Base-by-base conservation (phyloP, 768 basidiomycete genomes). In the Boletus pseudopeckii region DNA sequence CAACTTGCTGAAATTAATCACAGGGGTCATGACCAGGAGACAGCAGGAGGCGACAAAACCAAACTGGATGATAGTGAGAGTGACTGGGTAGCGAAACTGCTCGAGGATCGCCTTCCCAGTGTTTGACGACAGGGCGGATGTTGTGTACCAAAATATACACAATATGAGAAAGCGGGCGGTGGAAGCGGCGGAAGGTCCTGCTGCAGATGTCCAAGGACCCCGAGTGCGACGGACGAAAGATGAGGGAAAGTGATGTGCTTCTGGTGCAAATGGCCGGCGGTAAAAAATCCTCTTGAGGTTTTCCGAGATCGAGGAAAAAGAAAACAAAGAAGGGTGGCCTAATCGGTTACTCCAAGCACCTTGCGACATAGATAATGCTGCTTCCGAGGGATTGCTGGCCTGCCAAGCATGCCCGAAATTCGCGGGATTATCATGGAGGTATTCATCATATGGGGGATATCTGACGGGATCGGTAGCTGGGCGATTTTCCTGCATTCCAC, bases 1-100 rank as follows among this genome's bases (percentile, higher is more conserved):
- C 38, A 96, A 63, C 61, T 73, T 81, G 40, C 85, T 77, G 67
- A 89, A 86, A 22, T 80, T 81, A 18, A 90, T 71, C 33, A 76
- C 61, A 30, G 91, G 91, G 13, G 82, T 84, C 85, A 92, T 92
- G 75, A 87, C 82, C 47, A 96, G 72, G 47, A 91, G 75, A 66
- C 92, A 97, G 73, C 89, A 98, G 10, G 74, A 75, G 8, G 92
- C 89, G 45, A 98, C 88, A 69, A 98, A 97, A 59, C 86, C 94
- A 67, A 99, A 99, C 69, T 99, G 97, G 64, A 99, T 81, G 67
- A 99, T 92, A 37, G 97, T 99, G 66, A 99, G 84, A 57, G 97
- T 98, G 66, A 99, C 82, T 5, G 97, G 97, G 72, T 90, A 98
- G 49, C 85, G 82, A 73, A 98, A 99, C 62, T 88, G 86, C 61